Evolutionary conservation across 495 filamentous ascomycete species (phyloP).

Genomic region (Pseudoneurospora amorphoporcata): DNA sequence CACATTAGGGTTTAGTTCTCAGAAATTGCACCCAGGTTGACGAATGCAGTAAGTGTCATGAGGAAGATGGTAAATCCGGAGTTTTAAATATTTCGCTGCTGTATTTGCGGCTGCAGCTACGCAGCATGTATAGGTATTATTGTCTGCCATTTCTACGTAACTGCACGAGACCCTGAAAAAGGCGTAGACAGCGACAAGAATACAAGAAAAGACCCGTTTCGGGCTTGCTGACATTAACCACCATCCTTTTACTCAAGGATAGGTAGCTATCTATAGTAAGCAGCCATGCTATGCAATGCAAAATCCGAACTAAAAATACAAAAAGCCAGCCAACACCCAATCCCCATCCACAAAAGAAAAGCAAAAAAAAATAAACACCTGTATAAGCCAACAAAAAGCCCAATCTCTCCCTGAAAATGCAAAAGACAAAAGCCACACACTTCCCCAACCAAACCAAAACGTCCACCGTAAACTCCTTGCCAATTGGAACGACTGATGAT

Average conservation of each 20-base stretch:
- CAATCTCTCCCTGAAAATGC: background rate
- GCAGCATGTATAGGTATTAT: background rate
- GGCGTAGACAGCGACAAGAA: background rate
- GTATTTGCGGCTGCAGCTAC: background rate
- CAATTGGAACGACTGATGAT: background rate
- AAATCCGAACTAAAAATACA: background rate
- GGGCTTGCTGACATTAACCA: background rate
- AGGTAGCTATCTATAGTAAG: background rate
- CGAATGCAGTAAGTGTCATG: background rate
- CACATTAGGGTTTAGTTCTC: background rate
- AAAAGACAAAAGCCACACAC: background rate
- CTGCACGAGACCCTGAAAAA: background rate
- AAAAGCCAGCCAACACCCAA: background rate
- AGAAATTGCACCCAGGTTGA: background rate
- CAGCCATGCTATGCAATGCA: background rate
- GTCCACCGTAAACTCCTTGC: background rate
- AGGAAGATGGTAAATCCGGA: background rate
- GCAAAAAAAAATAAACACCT: background rate
- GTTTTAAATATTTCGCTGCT: background rate
- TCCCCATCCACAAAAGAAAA: background rate
- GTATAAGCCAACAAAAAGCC: background rate
- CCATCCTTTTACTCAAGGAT: background rate
- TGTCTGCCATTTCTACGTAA: too few species aligned
- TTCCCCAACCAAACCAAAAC: background rate
- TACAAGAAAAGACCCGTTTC: background rate